These are phyloP conservation scores for Dillenia suffruticosa DNA, from an alignment of 164 flowering plant species.

Conservation along the genomic window DNA sequence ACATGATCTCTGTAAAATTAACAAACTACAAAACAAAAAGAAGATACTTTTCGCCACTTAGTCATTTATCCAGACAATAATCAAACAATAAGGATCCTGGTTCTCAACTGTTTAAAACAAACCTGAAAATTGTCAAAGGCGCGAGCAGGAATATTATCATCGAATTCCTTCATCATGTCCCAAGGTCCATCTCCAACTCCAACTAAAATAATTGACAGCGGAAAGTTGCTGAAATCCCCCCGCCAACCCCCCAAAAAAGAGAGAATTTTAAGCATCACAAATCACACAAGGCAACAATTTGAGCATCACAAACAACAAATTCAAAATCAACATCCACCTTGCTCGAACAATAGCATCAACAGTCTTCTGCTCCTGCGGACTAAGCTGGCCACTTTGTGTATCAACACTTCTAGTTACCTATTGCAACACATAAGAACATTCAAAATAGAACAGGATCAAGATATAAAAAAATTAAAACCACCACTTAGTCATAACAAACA, in stretches of 20 bases:
- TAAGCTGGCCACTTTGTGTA: constrained; percentile 61
- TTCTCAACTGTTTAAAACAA: neutral
- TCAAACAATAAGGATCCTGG: no score
- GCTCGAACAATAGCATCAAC: constrained; percentile 86
- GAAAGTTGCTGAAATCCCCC: constrained; percentile 39
- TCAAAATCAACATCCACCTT: constrained; percentile 34
- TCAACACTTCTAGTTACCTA: constrained; percentile 98
- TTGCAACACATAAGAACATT: neutral
- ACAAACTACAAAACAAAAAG: constrained; percentile 55
- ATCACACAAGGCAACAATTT: neutral
- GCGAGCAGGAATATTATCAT: constrained; percentile 60
- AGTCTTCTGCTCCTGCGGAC: constrained; percentile 85
- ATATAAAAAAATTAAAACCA: no score
- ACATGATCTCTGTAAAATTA: constrained; percentile 87
- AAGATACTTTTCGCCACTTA: constrained; percentile 3
- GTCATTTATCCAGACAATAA: neutral
- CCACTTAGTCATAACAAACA: no score
- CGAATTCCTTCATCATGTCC: no score
- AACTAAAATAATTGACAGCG: constrained; percentile 59
- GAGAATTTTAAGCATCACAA: neutral
- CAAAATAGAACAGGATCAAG: no score
- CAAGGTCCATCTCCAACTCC: constrained; percentile 52
- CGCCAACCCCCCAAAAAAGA: neutral
- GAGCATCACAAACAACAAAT: neutral
- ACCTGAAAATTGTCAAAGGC: constrained; percentile 77